A percentile compares a stretch with the other conserved stretches of the same genome.
phyloP scores from a whole-genome alignment of 495 filamentous ascomycete genomes.

The Penicillium dipodomyicola region DNA sequence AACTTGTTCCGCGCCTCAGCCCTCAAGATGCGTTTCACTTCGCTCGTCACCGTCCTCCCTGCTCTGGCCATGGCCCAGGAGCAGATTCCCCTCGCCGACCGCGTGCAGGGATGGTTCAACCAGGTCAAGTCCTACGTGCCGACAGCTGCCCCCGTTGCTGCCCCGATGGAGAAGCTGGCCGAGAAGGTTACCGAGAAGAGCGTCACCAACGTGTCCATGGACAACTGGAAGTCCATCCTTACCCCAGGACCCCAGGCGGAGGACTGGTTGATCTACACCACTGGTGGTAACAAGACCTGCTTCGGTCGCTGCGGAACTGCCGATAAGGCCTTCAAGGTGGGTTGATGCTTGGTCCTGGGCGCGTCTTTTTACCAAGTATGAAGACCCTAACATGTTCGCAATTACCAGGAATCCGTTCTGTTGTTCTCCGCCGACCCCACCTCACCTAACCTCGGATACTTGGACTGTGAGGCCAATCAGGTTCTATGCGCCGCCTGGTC shows the following conservation, averaged over 20 bases:
- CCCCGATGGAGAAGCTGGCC: conserved; percentile 50
- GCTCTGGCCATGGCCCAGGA: conserved; percentile 69
- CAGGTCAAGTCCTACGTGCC: conserved; percentile 60
- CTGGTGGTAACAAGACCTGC: conserved; percentile 86
- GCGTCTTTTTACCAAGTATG: conserved; percentile 4
- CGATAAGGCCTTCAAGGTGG: conserved; percentile 57
- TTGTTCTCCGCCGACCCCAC: conserved; percentile 64
- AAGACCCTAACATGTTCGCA: conserved; percentile 12
- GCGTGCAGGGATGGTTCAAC: conserved; percentile 63
- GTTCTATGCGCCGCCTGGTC: conserved; percentile 84
- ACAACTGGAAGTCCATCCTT: conserved; percentile 71
- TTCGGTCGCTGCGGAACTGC: conserved; percentile 58
- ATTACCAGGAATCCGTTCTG: conserved; percentile 59
- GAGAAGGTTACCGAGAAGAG: conserved; percentile 55
- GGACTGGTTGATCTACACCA: conserved; percentile 79
- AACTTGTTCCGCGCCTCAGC: conserved; percentile 21
- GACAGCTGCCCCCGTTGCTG: conserved; percentile 46
- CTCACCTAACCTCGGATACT: conserved; percentile 64
- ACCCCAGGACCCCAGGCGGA: conserved; percentile 61
- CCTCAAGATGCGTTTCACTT: conserved; percentile 68
- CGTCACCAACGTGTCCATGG: conserved; percentile 60
- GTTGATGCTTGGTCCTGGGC: conserved; percentile 12
- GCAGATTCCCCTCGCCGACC: conserved; percentile 69
- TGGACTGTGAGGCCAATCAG: conserved; percentile 77
- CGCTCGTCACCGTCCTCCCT: conserved; percentile 62